Evolutionary conservation across 768 basidiomycete genomes (phyloP).

Genomic region (Tylopilus plumbeoviolaceoides): DNA sequence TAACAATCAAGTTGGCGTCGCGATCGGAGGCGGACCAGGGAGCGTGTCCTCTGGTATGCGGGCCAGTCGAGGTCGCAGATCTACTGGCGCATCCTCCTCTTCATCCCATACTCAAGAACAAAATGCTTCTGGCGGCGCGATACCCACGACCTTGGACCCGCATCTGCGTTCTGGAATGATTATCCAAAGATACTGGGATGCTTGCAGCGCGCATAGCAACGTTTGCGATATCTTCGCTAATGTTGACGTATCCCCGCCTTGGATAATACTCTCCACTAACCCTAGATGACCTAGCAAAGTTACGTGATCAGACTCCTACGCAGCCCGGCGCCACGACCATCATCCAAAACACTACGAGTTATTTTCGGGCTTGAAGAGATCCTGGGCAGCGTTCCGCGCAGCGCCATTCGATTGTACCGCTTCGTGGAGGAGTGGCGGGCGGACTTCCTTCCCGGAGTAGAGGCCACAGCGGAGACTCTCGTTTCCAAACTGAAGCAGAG

Average conservation of each 20-base stretch:
- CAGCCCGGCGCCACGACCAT: conserved; percentile 44
- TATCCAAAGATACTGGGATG: conserved; percentile 86
- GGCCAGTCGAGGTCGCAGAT: conserved; percentile 50
- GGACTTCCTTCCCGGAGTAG: conserved; percentile 73
- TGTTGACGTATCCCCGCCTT: conserved; percentile 45
- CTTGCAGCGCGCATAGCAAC: conserved; percentile 63
- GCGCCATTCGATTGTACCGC: conserved; percentile 71
- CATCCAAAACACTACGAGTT: conserved; percentile 38
- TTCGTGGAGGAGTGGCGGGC: conserved; percentile 81
- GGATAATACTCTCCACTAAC: background rate
- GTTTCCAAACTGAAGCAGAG: conserved; percentile 58
- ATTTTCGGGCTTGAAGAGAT: conserved; percentile 44
- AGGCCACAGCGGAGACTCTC: conserved; percentile 60
- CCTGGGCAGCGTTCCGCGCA: conserved; percentile 67
- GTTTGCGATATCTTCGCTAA: conserved; percentile 54
- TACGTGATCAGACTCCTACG: conserved; percentile 26
- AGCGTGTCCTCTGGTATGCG: conserved; percentile 44
- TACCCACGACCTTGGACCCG: conserved; percentile 43
- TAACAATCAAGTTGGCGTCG: conserved; percentile 32
- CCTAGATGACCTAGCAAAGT: background rate
- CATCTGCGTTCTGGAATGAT: conserved; percentile 44
- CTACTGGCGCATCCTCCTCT: conserved; percentile 66
- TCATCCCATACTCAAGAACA: conserved; percentile 59
- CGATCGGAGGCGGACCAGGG: conserved; percentile 43
- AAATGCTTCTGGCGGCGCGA: conserved; percentile 32